A percentile compares a stretch with the other conserved stretches of the same genome.
Evolutionary conservation across 2,329 filamentous ascomycete genomes (phyloP).

Genomic region (Cercospora zeae-maydis): DNA sequence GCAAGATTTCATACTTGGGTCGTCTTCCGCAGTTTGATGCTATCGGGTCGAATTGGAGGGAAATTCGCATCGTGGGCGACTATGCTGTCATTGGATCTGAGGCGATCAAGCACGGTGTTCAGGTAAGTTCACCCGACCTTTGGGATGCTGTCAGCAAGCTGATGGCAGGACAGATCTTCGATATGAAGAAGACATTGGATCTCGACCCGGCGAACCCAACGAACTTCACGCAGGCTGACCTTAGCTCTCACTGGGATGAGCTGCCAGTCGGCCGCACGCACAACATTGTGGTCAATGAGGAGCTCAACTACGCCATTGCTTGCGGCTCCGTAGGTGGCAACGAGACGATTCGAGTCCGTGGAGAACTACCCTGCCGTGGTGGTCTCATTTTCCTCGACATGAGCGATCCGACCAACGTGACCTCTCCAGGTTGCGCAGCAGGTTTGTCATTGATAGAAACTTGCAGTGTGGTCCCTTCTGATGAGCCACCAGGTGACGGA

Average conservation of each 20-base stretch:
- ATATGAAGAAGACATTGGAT: slow-evolving; percentile 55
- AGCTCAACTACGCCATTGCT: slow-evolving; percentile 44
- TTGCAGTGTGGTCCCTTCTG: slow-evolving; percentile 16
- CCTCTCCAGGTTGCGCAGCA: slow-evolving; percentile 48
- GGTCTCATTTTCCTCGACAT: slow-evolving; percentile 55
- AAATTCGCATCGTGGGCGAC: slow-evolving; percentile 47
- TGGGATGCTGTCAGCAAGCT: background rate
- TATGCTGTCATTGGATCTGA: slow-evolving; percentile 45
- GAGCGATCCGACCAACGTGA: slow-evolving; percentile 49
- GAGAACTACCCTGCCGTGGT: slow-evolving; percentile 40
- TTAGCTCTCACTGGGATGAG: slow-evolving; percentile 18
- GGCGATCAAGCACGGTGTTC: slow-evolving; percentile 53
- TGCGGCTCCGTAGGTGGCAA: slow-evolving; percentile 21
- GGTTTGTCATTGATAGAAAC: background rate
- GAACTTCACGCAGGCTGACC: slow-evolving; percentile 41
- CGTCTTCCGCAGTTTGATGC: slow-evolving; percentile 49
- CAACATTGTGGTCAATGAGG: slow-evolving; percentile 53
- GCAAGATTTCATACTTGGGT: slow-evolving; percentile 54
- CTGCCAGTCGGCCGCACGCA: slow-evolving; percentile 37
- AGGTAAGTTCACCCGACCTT: slow-evolving; percentile 28
- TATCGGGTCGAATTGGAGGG: slow-evolving; percentile 48
- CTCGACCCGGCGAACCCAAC: slow-evolving; percentile 44
- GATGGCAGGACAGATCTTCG: slow-evolving; percentile 47
- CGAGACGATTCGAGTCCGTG: slow-evolving; percentile 22
- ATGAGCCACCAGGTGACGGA: slow-evolving; percentile 39